Base-by-base conservation (phyloP, 192 early-diverging fungal species). In the Coemansia sp. region DNA sequence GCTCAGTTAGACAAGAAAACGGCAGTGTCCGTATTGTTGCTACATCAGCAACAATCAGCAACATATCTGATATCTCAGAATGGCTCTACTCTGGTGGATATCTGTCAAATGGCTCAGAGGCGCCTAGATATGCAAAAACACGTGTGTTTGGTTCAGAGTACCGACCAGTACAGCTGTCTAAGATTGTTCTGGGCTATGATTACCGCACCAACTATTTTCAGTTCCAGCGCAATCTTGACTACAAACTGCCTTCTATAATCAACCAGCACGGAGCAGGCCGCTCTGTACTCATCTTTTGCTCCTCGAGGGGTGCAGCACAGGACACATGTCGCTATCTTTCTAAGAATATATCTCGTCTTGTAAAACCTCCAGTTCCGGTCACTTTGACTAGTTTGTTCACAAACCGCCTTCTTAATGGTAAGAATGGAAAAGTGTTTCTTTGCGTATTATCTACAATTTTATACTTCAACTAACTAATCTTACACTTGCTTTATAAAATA, bases 111-210 rank as follows among this genome's bases (percentile, higher is more conserved):
- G 71, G 76, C 18, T 38, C 71, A 0, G 57, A 44, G 61, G 49
- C 67, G 32, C 15, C 37, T 32, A 21, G 19, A 10, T 60, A 67
- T 38, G 68, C 78, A 19, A 62, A 75, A 37, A 61, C 72, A 9
- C 42, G 56, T 37, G 67, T 86, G 0, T 92, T 93, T 87, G 92
- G 90, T 3, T 87, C 90, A 47, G 89, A 91, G 63, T 91, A 82
- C 63, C 78, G 92, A 6, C 86, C 92, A 3, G 88, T 91, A 16
- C 69, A 79, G 45, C 75, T 92, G 7, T 61, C 65, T 21, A 83
- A 82, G 21, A 67, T 85, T 10, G 88, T 90, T 0, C 59, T 87
- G 5, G 85, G 86, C 16, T 88, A 67, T 61, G 68, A 77, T 10
- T 67, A 67, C 21, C 65, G 52, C 15, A 23, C 56, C 23, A 71